Conservation (phyloP, 768 basidiomycete genomes). For the Asterophora parasitica region DNA sequence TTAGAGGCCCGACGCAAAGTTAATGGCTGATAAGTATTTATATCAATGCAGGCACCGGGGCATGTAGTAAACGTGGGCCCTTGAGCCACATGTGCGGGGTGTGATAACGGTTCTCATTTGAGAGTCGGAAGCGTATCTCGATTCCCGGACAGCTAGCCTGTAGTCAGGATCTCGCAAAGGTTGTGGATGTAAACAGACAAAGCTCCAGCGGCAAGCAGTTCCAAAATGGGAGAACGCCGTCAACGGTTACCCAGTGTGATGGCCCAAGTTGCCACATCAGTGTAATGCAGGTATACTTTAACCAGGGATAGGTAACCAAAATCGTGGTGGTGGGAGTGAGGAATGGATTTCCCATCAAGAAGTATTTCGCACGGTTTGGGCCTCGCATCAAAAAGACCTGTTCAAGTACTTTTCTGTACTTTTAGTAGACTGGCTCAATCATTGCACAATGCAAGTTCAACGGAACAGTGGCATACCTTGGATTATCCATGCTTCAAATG, state of each 20-base stretch:
- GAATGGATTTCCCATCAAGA: too few relatives aligned
- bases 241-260: not conserved
- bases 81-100: not conserved
- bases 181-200: not conserved
- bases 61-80: conserved; percentile 14
- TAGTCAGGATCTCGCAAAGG: not conserved
- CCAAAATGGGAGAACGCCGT: not conserved
- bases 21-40: conserved; percentile 8
- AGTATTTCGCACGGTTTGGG: too few relatives aligned
- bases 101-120: conserved; percentile 5
- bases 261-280: too few relatives aligned
- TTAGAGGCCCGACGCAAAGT: conserved; percentile 1
- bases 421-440: too few relatives aligned
- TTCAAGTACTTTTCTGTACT: too few relatives aligned
- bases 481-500: too few relatives aligned
- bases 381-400: too few relatives aligned
- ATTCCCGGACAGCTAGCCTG: not conserved
- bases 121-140: conserved; percentile 2
- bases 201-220: not conserved
- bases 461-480: too few relatives aligned
- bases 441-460: too few relatives aligned
- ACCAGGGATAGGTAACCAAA: too few relatives aligned
- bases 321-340: too few relatives aligned
- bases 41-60: conserved; percentile 3
- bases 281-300: too few relatives aligned